These are phyloP conservation scores for Tanacetum coccineum DNA, from an alignment of 129 eudicot genomes.

Conservation along the genomic window DNA sequence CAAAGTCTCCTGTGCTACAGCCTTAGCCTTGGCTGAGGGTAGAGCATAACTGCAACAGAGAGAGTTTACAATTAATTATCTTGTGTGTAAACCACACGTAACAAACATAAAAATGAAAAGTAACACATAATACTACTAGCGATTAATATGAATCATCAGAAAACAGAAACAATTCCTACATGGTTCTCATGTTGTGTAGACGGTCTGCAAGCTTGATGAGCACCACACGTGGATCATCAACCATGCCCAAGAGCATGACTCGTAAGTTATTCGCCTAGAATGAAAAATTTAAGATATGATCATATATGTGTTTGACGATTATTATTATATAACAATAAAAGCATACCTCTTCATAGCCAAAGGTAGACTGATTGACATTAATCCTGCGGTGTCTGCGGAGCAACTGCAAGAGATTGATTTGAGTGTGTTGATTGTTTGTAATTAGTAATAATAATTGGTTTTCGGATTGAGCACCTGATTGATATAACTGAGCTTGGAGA, in stretches of 20 bases:
- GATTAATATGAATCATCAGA: neutral
- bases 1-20: slow-evolving; percentile 95
- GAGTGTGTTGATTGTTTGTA: too few species aligned
- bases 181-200: slow-evolving; percentile 99
- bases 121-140: neutral
- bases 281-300: slow-evolving; percentile 22
- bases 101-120: neutral
- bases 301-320: slow-evolving; percentile 8
- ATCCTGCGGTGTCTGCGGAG: slow-evolving; percentile 88
- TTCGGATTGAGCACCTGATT: slow-evolving; percentile 95
- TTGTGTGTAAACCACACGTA: neutral
- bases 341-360: slow-evolving; percentile 83
- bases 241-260: slow-evolving; percentile 97
- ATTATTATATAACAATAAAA: neutral
- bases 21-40: slow-evolving; percentile 79
- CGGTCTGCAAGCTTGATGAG: slow-evolving; percentile 99
- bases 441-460: too few species aligned
- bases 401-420: slow-evolving; percentile 38
- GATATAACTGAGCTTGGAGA: slow-evolving; percentile 83
- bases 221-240: slow-evolving; percentile 98
- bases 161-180: slow-evolving; percentile 41
- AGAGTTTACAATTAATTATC: neutral
- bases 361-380: slow-evolving; percentile 57
- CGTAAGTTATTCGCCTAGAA: slow-evolving; percentile 83
- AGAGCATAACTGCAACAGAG: slow-evolving; percentile 70